Conservation (phyloP, 2,329 filamentous ascomycete genomes). For the Neurospora sp. region DNA sequence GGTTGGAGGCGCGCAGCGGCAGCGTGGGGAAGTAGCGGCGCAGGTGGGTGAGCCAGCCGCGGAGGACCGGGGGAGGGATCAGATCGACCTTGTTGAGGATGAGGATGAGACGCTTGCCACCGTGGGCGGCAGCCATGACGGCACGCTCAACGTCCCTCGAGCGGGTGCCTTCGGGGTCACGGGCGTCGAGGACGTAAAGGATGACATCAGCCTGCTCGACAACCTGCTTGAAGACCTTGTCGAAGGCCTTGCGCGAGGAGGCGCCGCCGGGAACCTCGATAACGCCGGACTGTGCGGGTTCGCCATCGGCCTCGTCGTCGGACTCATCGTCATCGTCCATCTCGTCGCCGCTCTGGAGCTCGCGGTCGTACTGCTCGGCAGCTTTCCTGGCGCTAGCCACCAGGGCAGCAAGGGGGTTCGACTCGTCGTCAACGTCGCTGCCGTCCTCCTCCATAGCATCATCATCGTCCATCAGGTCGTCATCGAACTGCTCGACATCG, state of each 20-base stretch:
- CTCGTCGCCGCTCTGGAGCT: conserved; percentile 50
- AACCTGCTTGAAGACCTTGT: conserved; percentile 93
- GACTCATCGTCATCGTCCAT: conserved; percentile 48
- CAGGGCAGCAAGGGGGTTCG: conserved; percentile 87
- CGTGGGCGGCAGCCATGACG: conserved; percentile 78
- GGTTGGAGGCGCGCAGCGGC: conserved; percentile 73
- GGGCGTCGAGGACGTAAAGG: conserved; percentile 85
- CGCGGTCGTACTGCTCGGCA: conserved; percentile 64
- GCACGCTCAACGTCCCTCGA: conserved; percentile 85
- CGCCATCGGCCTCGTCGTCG: conserved; percentile 45
- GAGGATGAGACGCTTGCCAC: conserved; percentile 80
- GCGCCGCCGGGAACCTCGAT: conserved; percentile 40
- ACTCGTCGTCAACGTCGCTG: conserved; percentile 51
- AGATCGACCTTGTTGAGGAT: conserved; percentile 95
- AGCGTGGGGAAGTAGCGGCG: conserved; percentile 86
- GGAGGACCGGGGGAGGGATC: conserved; percentile 70
- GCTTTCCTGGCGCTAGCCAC: conserved; percentile 73
- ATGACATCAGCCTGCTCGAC: conserved; percentile 83
- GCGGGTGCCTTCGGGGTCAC: conserved; percentile 82
- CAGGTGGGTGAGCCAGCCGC: conserved; percentile 75
- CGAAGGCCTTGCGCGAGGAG: conserved; percentile 75
- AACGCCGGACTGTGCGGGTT: conserved; percentile 27
- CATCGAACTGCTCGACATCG: conserved; percentile 36
- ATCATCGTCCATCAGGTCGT: conserved; percentile 49
- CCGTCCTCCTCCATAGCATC: conserved; percentile 42